A percentile compares a stretch with the other conserved stretches of the same genome.
Conservation (phyloP, 1,139 yeast genomes). For the Lodderomyces margitis region DNA sequence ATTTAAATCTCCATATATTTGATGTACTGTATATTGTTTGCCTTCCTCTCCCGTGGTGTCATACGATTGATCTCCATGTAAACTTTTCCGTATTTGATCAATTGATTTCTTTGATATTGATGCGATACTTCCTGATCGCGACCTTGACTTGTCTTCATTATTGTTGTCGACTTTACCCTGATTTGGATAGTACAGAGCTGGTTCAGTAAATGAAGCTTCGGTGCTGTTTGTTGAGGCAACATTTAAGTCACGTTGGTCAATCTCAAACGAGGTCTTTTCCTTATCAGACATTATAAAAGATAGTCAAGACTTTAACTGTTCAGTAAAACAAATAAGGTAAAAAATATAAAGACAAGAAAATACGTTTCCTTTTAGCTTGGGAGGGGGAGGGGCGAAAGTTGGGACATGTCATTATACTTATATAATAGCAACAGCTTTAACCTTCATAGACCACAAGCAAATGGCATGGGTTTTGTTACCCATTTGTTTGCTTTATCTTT, state of each 20-base stretch:
- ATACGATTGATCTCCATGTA: conserved; percentile 12
- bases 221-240: conserved; percentile 12
- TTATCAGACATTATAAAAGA: conserved; percentile 3
- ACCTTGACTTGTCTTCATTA: neutral
- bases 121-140: conserved; percentile 7
- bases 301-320: too few species aligned
- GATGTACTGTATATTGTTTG: conserved; percentile 26
- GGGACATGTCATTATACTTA: conserved; percentile 1
- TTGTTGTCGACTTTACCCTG: conserved; percentile 14
- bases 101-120: conserved; percentile 16
- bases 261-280: conserved; percentile 12
- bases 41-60: conserved; percentile 4
- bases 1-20: conserved; percentile 35
- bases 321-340: too few species aligned
- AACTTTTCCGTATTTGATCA: conserved; percentile 16
- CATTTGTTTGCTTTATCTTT: too few species aligned
- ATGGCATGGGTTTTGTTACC: neutral
- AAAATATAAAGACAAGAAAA: too few species aligned
- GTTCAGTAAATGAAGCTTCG: neutral
- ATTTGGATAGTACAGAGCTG: conserved; percentile 7
- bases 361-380: neutral
- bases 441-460: too few species aligned
- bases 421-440: too few species aligned
- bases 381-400: neutral
- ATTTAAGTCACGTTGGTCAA: conserved; percentile 11